Evolutionary conservation across 352 stramenopile species (phyloP).

Genomic region (Phytophthora multivora): DNA sequence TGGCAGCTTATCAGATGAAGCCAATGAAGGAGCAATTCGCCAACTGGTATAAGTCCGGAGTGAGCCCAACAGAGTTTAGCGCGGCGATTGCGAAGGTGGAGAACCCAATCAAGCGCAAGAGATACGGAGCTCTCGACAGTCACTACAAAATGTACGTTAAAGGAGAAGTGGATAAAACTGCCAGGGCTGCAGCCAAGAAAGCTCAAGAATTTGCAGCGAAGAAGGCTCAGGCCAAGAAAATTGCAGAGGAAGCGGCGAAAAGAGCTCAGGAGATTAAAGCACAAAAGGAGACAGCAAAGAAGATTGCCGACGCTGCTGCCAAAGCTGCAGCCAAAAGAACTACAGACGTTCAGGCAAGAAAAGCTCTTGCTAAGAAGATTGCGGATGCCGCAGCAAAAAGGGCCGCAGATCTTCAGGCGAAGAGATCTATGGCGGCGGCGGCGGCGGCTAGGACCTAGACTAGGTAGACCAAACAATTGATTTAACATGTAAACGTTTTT

Average conservation of each 20-base stretch:
- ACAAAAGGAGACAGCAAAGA: neutral
- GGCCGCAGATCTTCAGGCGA: neutral
- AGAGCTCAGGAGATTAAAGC: neutral
- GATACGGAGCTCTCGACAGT: neutral
- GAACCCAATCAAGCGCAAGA: neutral
- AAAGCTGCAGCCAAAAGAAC: neutral
- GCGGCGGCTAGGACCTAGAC: neutral
- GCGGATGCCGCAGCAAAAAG: neutral
- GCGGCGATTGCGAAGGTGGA: neutral
- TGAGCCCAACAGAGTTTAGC: neutral
- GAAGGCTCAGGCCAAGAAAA: neutral
- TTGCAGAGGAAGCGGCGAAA: neutral
- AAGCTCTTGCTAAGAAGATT: neutral
- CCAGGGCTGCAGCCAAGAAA: neutral
- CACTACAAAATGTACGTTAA: slow-evolving; percentile 6
- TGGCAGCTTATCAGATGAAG: neutral
- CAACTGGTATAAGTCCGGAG: neutral
- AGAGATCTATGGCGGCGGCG: neutral
- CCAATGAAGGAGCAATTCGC: neutral
- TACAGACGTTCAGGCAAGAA: neutral
- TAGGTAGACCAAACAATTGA: neutral
- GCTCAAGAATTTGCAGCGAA: neutral
- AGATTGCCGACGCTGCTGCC: neutral
- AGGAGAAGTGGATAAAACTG: neutral
- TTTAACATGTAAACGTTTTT: no score